Conservation (phyloP, 2,329 filamentous ascomycete species). For the Coleophoma crateriformis region DNA sequence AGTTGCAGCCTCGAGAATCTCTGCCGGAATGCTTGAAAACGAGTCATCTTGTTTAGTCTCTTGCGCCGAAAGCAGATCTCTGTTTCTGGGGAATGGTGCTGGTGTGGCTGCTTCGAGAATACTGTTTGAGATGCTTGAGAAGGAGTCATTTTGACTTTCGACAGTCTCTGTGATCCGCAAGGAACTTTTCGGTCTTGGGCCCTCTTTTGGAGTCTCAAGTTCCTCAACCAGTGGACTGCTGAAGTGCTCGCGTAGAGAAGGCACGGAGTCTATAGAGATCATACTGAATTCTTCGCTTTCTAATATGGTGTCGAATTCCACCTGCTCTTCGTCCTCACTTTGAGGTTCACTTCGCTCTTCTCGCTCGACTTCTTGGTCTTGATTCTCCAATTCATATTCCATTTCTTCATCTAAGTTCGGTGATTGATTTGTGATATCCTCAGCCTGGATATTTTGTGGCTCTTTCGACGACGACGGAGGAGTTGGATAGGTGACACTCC, state of each 20-base stretch:
- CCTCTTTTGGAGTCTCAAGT: conserved; percentile 2
- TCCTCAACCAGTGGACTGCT: conserved; percentile 25
- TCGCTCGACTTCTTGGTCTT: not conserved
- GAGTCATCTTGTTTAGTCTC: conserved; percentile 12
- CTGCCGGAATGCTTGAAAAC: conserved; percentile 19
- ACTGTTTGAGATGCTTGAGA: conserved; percentile 17
- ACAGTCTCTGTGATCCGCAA: conserved; percentile 6
- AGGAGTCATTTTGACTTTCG: conserved; percentile 13
- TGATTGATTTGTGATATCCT: too few relatives aligned
- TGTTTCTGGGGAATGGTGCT: conserved; percentile 6
- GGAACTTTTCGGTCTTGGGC: conserved; percentile 7
- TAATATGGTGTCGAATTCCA: conserved; percentile 47
- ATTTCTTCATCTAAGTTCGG: too few relatives aligned
- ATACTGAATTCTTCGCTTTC: conserved; percentile 54
- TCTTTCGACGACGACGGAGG: too few relatives aligned
- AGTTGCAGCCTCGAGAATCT: conserved; percentile 17
- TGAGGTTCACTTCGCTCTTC: not conserved
- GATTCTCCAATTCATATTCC: not conserved
- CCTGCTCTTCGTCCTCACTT: conserved; percentile 3
- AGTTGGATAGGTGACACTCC: too few relatives aligned
- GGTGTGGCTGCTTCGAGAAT: conserved; percentile 17
- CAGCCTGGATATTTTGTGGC: too few relatives aligned
- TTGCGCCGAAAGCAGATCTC: conserved; percentile 11
- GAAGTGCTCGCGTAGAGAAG: conserved; percentile 38
- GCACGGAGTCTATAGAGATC: conserved; percentile 47